Evolutionary conservation across 2,329 filamentous ascomycete genomes (phyloP), one percentile per base, ranked within the genome.

Genomic region (Apiospora pterosperma): DNA sequence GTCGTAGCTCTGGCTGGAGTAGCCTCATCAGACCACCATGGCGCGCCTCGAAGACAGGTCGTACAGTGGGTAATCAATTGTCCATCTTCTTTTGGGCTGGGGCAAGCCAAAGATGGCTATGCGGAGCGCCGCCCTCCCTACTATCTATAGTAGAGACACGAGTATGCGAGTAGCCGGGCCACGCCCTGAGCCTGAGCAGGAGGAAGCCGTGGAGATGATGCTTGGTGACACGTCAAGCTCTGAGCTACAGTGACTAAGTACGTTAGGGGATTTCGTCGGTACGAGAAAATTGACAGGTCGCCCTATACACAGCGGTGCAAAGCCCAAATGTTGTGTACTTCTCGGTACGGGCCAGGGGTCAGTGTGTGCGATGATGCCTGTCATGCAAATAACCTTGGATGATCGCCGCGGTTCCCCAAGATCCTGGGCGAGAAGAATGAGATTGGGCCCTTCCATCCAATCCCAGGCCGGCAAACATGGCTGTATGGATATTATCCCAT

Each of bases 11-110:
- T 61, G 21, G 61, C 44, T 36, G 21, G 39, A 41, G 41, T 61
- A 65, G 61, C 60, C 60, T 62, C 60, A 62, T 65, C 61, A 63
- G 64, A 61, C 64, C 61, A 65, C 52, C 60, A 62, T 65, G 44
- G 64, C 61, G 61, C 21, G 36, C 36, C 39, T 41, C 25, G 16
- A 31, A 21, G 25, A 34, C 34, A 59, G 63, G 63, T 39, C 19
- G 21, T 44, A 59, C 60, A n/a, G 59, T 42, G n/a, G n/a, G 12
- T 25, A 42, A 41, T 41, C 36, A 39, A 39, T 34, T 16, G 28
- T n/a, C 48, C 28, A 11, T 25, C 21, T 11, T 44, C 48, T 8
- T n/a, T 12, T 2, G n/a, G 28, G 48, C 48, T 12, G n/a, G 25
- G 41, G n/a, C 41, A 21, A 42, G 23, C 23, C 41, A 23, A 11